Evolutionary conservation across 768 basidiomycete genomes (phyloP), one percentile per base, ranked within the genome.

Genomic region (Mycena pura): DNA sequence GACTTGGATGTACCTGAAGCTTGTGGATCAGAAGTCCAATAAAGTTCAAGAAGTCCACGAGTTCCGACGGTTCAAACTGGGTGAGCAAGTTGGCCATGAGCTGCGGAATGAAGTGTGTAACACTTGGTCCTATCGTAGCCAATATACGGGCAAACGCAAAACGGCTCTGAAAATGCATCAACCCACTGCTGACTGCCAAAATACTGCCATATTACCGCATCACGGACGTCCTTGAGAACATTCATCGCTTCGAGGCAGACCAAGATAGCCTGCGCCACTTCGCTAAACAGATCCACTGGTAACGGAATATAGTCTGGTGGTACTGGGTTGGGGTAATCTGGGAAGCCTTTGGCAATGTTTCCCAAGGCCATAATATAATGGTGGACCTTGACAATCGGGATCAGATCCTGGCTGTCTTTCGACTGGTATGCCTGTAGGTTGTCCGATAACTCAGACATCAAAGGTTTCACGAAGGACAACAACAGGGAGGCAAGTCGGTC

Each of bases 41-140:
- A 79, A 99, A 99, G 69, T 90, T 91, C 83, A 99, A 90, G 69
- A 99, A 96, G 71, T 99, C 97, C 27, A 91, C 89, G 57, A 99
- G 79, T 74, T 99, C 97, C 7, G 90, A 85, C 1, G 95, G 90
- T 65, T 97, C 94, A 69, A 96, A 95, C 67, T 96, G 92, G 3
- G 88, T 84, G 49, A 99, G 85, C n/a, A 99, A 85, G 72, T 92
- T 90, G 43, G 85, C 82, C 87, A 98, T 98, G 44, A 99, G 82
- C 22, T 89, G 81, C 3, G 96, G 94, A 40, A 99, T 95, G 64
- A 89, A 88, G 65, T 90, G 88, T 0, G 95, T 92, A 50, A 96
- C 89, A 34, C 86, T 88, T 7, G 91, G 87, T 13, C 96, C 96
- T 21, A 95, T 90, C 1, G 93, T 92, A 15, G 90, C 93, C 63